Conservation (phyloP, 208 protist genomes). For the Angomonas ambiguus region DNA sequence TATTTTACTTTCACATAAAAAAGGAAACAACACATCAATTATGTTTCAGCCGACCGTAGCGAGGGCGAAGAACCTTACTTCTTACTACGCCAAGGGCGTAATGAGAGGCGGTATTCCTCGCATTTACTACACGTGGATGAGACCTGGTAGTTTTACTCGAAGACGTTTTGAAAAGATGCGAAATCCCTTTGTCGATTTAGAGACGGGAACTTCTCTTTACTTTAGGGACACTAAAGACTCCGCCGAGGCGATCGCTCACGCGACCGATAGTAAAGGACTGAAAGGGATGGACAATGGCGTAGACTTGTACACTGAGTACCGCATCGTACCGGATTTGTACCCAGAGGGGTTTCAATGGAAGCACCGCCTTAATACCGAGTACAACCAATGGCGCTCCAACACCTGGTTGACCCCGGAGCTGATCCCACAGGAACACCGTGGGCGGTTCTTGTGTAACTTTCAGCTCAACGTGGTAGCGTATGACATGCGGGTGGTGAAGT, state of each 20-base stretch:
- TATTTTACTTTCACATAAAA: background rate
- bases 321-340: slow-evolving; percentile 90
- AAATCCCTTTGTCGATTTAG: slow-evolving; percentile 91
- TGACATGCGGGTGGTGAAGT: slow-evolving; percentile 92
- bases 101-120: slow-evolving; percentile 90
- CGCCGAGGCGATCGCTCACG: slow-evolving; percentile 80
- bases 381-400: slow-evolving; percentile 93
- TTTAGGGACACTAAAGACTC: slow-evolving; percentile 88
- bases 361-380: slow-evolving; percentile 92
- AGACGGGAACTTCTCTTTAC: slow-evolving; percentile 89
- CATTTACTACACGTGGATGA: slow-evolving; percentile 93
- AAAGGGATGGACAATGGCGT: slow-evolving; percentile 91
- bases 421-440: slow-evolving; percentile 89
- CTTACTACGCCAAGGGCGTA: slow-evolving; percentile 84
- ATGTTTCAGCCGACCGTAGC: slow-evolving; percentile 54
- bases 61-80: slow-evolving; percentile 76
- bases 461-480: slow-evolving; percentile 90
- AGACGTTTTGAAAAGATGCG: slow-evolving; percentile 92
- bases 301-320: slow-evolving; percentile 92
- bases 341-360: slow-evolving; percentile 92
- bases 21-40: background rate
- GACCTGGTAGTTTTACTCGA: slow-evolving; percentile 84
- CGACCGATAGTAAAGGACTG: slow-evolving; percentile 83
- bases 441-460: slow-evolving; percentile 92
- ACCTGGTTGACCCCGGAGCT: slow-evolving; percentile 91